Evolutionary conservation across 2,329 filamentous ascomycete species (phyloP).

Genomic region (Neonectria coccinea): DNA sequence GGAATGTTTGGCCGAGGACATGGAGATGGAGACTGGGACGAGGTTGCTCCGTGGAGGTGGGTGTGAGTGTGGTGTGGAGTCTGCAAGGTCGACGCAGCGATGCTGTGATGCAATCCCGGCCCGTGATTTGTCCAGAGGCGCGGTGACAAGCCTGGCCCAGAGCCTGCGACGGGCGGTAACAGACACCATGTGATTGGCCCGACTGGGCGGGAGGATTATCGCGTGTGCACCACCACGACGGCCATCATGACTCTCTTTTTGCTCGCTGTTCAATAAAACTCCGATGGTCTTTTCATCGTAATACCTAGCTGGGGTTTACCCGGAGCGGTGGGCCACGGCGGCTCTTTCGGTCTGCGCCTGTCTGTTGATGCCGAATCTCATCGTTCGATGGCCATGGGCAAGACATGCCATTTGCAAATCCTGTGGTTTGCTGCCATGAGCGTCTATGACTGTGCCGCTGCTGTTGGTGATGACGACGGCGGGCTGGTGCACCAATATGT

Average conservation of each 20-base stretch:
- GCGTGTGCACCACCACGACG: constrained; percentile 12
- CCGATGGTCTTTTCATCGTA: background rate
- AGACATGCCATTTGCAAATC: constrained; percentile 24
- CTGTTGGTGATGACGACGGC: background rate
- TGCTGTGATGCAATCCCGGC: constrained; percentile 31
- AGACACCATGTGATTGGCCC: constrained; percentile 38
- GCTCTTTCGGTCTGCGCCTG: background rate
- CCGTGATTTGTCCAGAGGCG: constrained; percentile 40
- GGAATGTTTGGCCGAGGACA: constrained; percentile 21
- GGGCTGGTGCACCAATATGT: background rate
- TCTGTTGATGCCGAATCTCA: constrained; percentile 9
- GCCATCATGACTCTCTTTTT: background rate
- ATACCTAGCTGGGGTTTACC: background rate
- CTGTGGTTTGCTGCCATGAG: constrained; percentile 19
- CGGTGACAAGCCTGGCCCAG: constrained; percentile 33
- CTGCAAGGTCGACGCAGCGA: constrained; percentile 33
- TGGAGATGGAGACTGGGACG: constrained; percentile 23
- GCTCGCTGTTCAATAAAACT: constrained; percentile 1
- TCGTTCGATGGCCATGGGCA: constrained; percentile 21
- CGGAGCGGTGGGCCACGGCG: constrained; percentile 3
- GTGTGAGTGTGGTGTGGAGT: constrained; percentile 31
- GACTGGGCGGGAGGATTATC: constrained; percentile 2
- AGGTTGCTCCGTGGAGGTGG: no score
- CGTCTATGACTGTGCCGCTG: constrained; percentile 2
- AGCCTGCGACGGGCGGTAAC: constrained; percentile 41